Evolutionary conservation across 352 stramenopile genomes (phyloP), one percentile per base, ranked within the genome.

Genomic region (Globisporangium mamillatum): DNA sequence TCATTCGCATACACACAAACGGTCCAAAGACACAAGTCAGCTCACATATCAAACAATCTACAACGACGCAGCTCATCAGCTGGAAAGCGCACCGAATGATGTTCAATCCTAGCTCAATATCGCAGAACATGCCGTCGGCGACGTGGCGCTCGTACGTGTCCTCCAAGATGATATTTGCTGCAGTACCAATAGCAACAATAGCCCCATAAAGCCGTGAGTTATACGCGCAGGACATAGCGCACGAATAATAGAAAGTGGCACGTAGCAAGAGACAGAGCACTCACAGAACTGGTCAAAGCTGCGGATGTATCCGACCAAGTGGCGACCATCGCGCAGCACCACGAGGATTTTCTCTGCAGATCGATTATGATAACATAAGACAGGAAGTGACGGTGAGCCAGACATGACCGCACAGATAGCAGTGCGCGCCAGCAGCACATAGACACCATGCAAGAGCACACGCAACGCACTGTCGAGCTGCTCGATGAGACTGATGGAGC

Each of bases 151-250:
- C 93, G 75, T 87, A 97, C 60, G 95, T 98, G 73, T 98, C 93
- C 76, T 99, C 90, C 25, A 99, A 76, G 60, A 99, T 96, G 72
- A 99, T 97, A 76, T 99, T 99, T 27, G 89, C 88, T 95, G 67
- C 46, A 56, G 10, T n/a, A 69, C 16, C 44, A 46, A 65, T 46
- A 46, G 27, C 44, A 60, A 24, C 12, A 48, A 48, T 22, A 57
- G 12, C 1, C 38, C 34, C 25, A n/a, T 16, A 54, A 22, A 8
- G 5, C 10, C 16, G 36, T 53, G 14, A 53, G 58, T 53, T 52
- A 50, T 50, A 52, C 41, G 18, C 2, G 25, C 36, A 36, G n/a
- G 10, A 4, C 38, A 24, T 22, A n/a, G 29, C 12, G 57, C 4
- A 8, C 18, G 29, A 32, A 32, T 18, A 14, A 38, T 14, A 25